A percentile compares a stretch with the other conserved stretches of the same genome.
These are phyloP conservation scores for Cornus kousa DNA, from an alignment of 148 eudicot genomes.

Conservation along the genomic window DNA sequence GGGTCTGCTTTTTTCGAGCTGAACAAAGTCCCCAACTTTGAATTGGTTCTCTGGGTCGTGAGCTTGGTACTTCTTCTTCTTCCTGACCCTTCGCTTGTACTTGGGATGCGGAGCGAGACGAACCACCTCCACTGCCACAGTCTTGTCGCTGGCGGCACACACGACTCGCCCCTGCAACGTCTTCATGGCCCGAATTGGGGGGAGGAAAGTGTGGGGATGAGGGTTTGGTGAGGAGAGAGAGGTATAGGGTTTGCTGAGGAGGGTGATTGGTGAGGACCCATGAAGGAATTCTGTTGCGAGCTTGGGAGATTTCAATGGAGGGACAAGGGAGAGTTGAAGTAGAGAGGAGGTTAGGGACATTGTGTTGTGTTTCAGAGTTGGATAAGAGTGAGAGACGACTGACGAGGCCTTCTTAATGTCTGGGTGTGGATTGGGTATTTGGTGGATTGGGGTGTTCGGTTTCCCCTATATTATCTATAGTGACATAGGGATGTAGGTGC, in stretches of 20 bases:
- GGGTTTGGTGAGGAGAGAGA: constrained; percentile 32
- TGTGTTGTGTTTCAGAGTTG: constrained; percentile 12
- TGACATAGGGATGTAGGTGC: background rate
- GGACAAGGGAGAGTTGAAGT: constrained; percentile 36
- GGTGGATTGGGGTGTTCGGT: background rate
- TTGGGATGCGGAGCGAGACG: constrained; percentile 81
- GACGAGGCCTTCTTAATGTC: background rate
- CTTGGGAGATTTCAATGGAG: constrained; percentile 40
- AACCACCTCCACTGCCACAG: constrained; percentile 65
- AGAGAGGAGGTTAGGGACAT: constrained; percentile 45
- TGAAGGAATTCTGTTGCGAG: constrained; percentile 58
- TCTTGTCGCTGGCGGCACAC: constrained; percentile 68
- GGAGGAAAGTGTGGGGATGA: constrained; percentile 20
- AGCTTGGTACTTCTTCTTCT: constrained; percentile 84
- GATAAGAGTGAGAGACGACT: constrained; percentile 8
- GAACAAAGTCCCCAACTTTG: constrained; percentile 66
- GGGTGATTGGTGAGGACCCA: constrained; percentile 35
- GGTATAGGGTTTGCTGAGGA: constrained; percentile 36
- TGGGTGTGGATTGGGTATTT: constrained; percentile 5
- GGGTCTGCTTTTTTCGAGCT: constrained; percentile 70
- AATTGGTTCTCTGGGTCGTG: constrained; percentile 81
- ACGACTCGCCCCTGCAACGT: constrained; percentile 61
- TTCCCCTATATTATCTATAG: constrained; percentile 16
- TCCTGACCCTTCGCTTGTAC: constrained; percentile 67
- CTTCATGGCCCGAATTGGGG: constrained; percentile 57